Base-by-base conservation (phyloP, 2,329 filamentous ascomycete species). In the Penicillium nordicum region DNA sequence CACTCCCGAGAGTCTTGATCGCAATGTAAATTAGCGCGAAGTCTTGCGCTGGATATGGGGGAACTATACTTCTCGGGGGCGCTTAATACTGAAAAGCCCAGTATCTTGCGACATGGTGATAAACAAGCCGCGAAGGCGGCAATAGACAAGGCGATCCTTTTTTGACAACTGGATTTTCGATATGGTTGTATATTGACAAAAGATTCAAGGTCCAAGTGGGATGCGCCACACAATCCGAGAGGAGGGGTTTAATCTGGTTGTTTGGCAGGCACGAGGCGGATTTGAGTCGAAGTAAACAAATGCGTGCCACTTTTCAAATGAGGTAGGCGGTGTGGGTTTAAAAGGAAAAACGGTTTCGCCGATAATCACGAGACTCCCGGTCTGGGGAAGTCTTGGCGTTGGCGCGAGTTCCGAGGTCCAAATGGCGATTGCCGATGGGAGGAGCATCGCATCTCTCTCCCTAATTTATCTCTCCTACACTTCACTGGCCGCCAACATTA, bases 1-100 rank as follows among this genome's bases (percentile, higher is more conserved):
- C 86, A 64, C 87, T 87, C 63, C 88, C 92, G 58, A 97, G 84
- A 52, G 94, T 97, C 91, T 76, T 55, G 11, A 56, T 46, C 36
- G 50, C 47, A 53, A 43, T 54, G 37, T 65, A 53, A 52, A 63
- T 67, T 55, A 68, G 62, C 45, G 32, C 9, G 14, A 30, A 6
- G 25, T 16, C 23, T 52, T 57, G 57, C 50, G 53, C 55, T 38
- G 41, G 27, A 27, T 47, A 46, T 42, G 53, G 46, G 32, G 38
- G 45, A 30, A 62, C 74, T 84, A 73, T 81, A 95, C 92, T 83
- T 97, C 92, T 82, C 93, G 86, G 66, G 90, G 89, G 70, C 92
- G 88, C 76, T 91, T 91, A 73, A 95, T 90, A 71, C 92, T 96
- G 83, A 93, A 97, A 71, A 94, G 81, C 70, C 89, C 89, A 59